A percentile compares a stretch with the other conserved stretches of the same genome.
These are phyloP conservation scores for Oidium heveae DNA, from an alignment of 2,329 filamentous ascomycete species.

Conservation along the genomic window DNA sequence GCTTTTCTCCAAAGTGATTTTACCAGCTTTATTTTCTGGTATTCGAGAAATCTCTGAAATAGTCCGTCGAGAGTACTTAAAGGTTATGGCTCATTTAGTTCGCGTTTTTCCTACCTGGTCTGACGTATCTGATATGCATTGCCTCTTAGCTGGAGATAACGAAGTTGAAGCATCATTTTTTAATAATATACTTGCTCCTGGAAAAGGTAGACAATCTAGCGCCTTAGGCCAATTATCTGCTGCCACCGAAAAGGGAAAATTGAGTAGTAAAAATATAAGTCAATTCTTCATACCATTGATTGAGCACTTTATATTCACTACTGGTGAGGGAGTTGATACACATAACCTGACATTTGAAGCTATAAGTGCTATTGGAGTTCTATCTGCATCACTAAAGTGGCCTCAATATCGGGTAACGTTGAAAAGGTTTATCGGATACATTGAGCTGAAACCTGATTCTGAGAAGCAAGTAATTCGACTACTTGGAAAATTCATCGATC, in stretches of 20 bases:
- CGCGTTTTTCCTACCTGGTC: constrained; percentile 43
- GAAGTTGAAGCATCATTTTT: constrained; percentile 48
- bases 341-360: constrained; percentile 73
- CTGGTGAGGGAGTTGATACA: constrained; percentile 46
- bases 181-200: constrained; percentile 73
- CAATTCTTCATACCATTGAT: constrained; percentile 77
- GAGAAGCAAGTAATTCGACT: constrained; percentile 72
- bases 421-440: constrained; percentile 58
- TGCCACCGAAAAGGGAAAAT: constrained; percentile 34
- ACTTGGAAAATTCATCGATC: constrained; percentile 58
- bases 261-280: constrained; percentile 55
- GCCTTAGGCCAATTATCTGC: constrained; percentile 54
- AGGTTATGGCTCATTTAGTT: constrained; percentile 56
- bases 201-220: constrained; percentile 61
- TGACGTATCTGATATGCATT: constrained; percentile 47
- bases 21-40: constrained; percentile 55
- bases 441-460: constrained; percentile 54
- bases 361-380: constrained; percentile 48
- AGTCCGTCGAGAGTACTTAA: constrained; percentile 59
- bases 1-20: constrained; percentile 36
- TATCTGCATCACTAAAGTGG: constrained; percentile 66
- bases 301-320: constrained; percentile 81
- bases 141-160: constrained; percentile 42
- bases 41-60: constrained; percentile 58
- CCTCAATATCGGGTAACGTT: constrained; percentile 69